Evolutionary conservation across 2,329 filamentous ascomycete genomes (phyloP), one percentile per base, ranked within the genome.

Genomic region (Pseudogymnoascus sp.): DNA sequence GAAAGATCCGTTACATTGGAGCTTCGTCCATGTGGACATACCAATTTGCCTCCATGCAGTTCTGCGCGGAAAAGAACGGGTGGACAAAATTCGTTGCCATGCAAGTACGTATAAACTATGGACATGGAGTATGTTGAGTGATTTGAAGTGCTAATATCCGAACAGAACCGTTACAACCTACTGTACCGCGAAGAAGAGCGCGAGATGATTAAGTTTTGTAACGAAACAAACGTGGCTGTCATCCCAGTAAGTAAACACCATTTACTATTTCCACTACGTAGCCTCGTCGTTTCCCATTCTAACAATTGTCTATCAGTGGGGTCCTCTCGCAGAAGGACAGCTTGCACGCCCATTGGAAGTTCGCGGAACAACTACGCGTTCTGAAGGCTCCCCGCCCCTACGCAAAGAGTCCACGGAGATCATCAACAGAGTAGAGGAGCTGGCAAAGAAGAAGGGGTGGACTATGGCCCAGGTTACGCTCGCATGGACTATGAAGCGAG

Each of bases 1-100:
- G 84, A 0, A 84, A 83, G 70, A 83, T 85, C 0, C 74, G 79
- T 1, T 84, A 83, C 66, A 78, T 84, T 23, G 82, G 81, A 1
- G 76, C 79, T n/a, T 77, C 74, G 37, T 77, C 73, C 60, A 81
- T 81, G 78, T 76, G 76, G 69, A 74, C 78, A 0, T 79, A 77
- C 68, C 76, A 82, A 66, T 81, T 82, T 66, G 76, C 77, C 47
- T 74, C 72, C 62, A 73, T 84, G 70, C 81, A 84, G 65, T 77
- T 78, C 63, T 75, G 75, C 2, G 81, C 82, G 23, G 78, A 82
- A 67, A 77, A 77, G 69, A 75, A 82, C 64, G 78, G 78, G 37
- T 84, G 80, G 82, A 80, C 78, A 1, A 80, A 83, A 68, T 84
- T 84, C 68, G 74, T 84, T 64, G 79, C 75, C 56, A 84, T 85